Base-by-base conservation (phyloP, 2,329 filamentous ascomycete genomes). In the Diplocarpon rosae region DNA sequence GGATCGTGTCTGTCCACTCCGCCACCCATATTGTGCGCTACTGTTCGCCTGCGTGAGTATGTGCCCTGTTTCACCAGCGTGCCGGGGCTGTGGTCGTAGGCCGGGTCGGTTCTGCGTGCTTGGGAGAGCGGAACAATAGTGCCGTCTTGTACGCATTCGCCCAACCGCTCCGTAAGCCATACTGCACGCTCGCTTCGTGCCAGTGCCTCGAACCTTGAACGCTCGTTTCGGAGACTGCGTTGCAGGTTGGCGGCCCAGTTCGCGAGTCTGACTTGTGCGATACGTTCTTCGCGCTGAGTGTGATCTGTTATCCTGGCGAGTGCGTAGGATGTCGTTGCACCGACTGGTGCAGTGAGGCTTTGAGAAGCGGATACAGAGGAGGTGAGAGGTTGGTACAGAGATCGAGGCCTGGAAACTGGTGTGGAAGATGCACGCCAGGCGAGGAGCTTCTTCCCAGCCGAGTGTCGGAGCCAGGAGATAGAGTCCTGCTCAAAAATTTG, bases 241-340 rank as follows among this genome's bases (percentile, higher is more conserved):
- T 93, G 85, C 0, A 94, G 69, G 55, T 92, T 84, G 7, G 78
- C 74, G 0, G 87, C 86, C 87, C 87, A 94, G 58, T 83, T 84
- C 1, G 81, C 83, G 14, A 93, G 70, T 6, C 81, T 73, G n/a
- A 90, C 71, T 52, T 82, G 77, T 11, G 78, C 76, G 34, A 80
- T 64, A 6, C 68, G 69, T 53, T 82, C 76, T 56, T 82, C 76
- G 14, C 70, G 68, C 47, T 75, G 72, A 3, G 71, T 73, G 57
- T 78, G 69, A 52, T 77, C 75, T 32, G 73, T 67, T 43, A 83
- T 69, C 45, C 77, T 69, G 5, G 79, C 74, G 39, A 85, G 66
- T 5, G 78, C 70, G 53, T 77, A 76, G n/a, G 70, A 72, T 46
- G 66, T 62, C 42, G 66, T 57, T 29, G 57, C 54, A 1, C 58